Evolutionary conservation across 2,329 filamentous ascomycete species (phyloP), one percentile per base, ranked within the genome.

Genomic region (Chaetothyriales sp.): DNA sequence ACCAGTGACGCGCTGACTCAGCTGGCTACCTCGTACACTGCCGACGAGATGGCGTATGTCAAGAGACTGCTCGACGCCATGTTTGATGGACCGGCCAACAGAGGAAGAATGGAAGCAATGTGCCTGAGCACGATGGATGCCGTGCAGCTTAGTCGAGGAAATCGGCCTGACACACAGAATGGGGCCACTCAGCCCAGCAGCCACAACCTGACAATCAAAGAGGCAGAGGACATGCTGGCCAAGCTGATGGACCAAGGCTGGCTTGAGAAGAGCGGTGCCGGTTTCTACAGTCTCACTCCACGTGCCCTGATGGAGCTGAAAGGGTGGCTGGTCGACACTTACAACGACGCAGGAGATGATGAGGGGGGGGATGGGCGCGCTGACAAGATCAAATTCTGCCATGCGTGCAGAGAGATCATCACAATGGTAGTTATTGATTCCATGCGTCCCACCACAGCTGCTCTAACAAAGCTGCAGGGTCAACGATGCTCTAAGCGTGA

Each of bases 41-140:
- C 87, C 0, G 89, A 95, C 59, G 89, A 97, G 70, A 86, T 97
- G 29, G 81, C 85, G 0, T 98, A 88, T 65, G 79, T 97, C 51
- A 92, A 94, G 68, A 77, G 92, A 7, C 67, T 95, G 2, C 77
- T 98, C 0, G 89, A 95, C 65, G 81, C 78, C 60, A 94, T 98
- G 79, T 98, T 97, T 64, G 87, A 94, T 57, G 56, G 58, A 25
- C 84, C 80, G 18, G 82, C 88, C 70, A 97, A 97, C 64, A 87
- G 82, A 0, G 76, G 74, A 7, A 75, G 80, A n/a, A 80, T 82
- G 62, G 90, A 98, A 68, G 78, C 88, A 22, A 83, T 95, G 78
- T 89, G 86, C 2, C 72, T 97, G 2, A 85, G 81, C 10, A 77
- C 80, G 45, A 87, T 88, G 66, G 82, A 95, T 62, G 89, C 89